Base-by-base conservation (phyloP, 139 green algal species). In the Coelastrella sp. region DNA sequence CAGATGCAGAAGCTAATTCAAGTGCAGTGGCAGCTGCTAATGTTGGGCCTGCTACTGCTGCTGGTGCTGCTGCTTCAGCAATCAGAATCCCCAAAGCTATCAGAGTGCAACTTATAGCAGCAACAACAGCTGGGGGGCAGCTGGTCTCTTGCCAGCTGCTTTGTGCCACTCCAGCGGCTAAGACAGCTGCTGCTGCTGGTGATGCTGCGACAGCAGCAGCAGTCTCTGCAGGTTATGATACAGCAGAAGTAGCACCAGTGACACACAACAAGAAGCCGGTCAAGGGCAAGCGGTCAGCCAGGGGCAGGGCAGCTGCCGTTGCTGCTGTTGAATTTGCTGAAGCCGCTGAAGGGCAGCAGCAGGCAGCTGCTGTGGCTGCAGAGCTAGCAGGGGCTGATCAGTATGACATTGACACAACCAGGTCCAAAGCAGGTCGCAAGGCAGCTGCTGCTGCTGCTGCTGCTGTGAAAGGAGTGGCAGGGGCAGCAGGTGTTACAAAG, bases 231-330 rank as follows among this genome's bases (percentile, higher is more conserved):
- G 48, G n/a, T 34, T 30, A 19, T 30, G 25, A 13, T 68, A 8
- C 72, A 81, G 48, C 73, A 63, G 13, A n/a, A 66, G 6, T 45
- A 81, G 71, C 38, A 60, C n/a, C 43, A 5, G 35, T 63, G 41
- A 40, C 11, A 0, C 45, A 66, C 13, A 23, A 15, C 57, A 66
- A 66, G 57, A 66, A 66, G n/a, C n/a, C n/a, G n/a, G n/a, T n/a
- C n/a, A 15, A 34, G 57, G 0, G 11, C 32, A 37, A 66, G 66
- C 7, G 45, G 48, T 25, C 43, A 11, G 27, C 38, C 45, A 57
- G 45, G 11, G 45, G 45, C 45, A 57, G 45, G 0, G 40, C 8
- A 62, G 45, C n/a, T n/a, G n/a, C n/a, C n/a, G n/a, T n/a, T n/a
- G n/a, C n/a, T n/a, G n/a, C n/a, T n/a, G 45, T 27, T 25, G 73